Conservation (phyloP, 495 filamentous ascomycete genomes). For the Daldinia childiae region DNA sequence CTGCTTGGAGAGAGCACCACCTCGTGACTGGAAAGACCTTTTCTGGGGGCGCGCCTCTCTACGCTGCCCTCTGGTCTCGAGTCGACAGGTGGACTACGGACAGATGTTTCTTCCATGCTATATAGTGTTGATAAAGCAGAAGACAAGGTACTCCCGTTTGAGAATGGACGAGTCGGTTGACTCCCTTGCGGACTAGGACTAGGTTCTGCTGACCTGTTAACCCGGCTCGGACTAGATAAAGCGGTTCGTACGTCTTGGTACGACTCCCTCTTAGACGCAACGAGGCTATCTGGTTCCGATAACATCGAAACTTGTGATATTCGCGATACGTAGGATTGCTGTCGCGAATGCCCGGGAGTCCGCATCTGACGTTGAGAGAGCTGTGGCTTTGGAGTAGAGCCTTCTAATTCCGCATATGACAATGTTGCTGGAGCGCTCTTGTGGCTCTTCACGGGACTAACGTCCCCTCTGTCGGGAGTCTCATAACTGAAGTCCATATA, state of each 20-base stretch:
- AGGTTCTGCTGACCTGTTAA: conserved; percentile 17
- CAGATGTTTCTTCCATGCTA: conserved; percentile 53
- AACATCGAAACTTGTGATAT: conserved; percentile 48
- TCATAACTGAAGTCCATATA: background rate
- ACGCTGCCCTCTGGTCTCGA: conserved; percentile 4
- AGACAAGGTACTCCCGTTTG: conserved; percentile 49
- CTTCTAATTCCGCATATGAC: conserved; percentile 32
- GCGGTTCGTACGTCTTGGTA: conserved; percentile 39
- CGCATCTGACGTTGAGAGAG: conserved; percentile 19
- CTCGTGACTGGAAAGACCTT: conserved; percentile 22
- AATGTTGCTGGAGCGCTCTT: conserved; percentile 46
- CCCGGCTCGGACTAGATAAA: conserved; percentile 40
- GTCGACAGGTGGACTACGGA: conserved; percentile 28
- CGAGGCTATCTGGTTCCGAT: conserved; percentile 50
- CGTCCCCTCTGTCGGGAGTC: conserved; percentile 16
- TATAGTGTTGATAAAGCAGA: conserved; percentile 56
- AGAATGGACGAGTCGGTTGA: conserved; percentile 30
- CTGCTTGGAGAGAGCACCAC: conserved; percentile 18
- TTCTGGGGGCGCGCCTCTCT: background rate
- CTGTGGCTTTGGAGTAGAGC: conserved; percentile 3
- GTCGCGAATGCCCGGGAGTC: conserved; percentile 34
- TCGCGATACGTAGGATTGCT: conserved; percentile 40
- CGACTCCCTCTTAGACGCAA: conserved; percentile 21
- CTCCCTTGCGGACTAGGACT: conserved; percentile 27
- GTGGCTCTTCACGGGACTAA: conserved; percentile 44